Percentiles rank a stretch among this genome's conserved stretches.
Conservation (phyloP, 768 basidiomycete genomes). For the Lactarius trivialis region DNA sequence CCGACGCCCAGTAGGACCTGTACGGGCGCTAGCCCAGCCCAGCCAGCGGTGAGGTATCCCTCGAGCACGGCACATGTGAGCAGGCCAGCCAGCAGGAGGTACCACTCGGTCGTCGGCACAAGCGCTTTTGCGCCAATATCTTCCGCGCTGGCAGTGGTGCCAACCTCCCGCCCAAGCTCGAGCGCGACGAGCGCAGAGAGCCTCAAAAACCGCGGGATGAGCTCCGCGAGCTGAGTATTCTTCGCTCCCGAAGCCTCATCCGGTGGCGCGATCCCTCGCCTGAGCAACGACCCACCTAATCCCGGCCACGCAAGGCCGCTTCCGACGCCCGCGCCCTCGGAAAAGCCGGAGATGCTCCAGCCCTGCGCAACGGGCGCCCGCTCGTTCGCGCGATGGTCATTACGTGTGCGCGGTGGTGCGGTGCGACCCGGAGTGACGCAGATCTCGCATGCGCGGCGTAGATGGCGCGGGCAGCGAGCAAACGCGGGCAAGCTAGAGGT, state of each 20-base stretch:
- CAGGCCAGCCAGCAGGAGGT: slow-evolving; percentile 67
- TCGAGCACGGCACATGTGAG: slow-evolving; percentile 80
- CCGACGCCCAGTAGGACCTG: slow-evolving; percentile 73
- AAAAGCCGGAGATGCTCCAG: slow-evolving; percentile 64
- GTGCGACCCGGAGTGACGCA: slow-evolving; percentile 56
- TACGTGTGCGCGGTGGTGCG: slow-evolving; percentile 23
- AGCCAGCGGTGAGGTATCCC: slow-evolving; percentile 76
- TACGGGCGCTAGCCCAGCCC: slow-evolving; percentile 64
- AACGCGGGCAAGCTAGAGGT: slow-evolving; percentile 57
- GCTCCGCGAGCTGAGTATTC: slow-evolving; percentile 58
- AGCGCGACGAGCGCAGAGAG: slow-evolving; percentile 73
- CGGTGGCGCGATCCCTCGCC: slow-evolving; percentile 34
- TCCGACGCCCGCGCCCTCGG: slow-evolving; percentile 68
- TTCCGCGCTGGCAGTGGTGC: slow-evolving; percentile 22
- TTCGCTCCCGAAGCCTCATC: slow-evolving; percentile 38
- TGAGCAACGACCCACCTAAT: slow-evolving; percentile 49
- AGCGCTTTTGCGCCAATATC: slow-evolving; percentile 35
- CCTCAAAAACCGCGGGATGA: slow-evolving; percentile 66
- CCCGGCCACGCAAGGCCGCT: slow-evolving; percentile 58
- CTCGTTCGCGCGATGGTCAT: slow-evolving; percentile 10
- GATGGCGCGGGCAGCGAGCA: slow-evolving; percentile 64
- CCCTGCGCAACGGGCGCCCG: slow-evolving; percentile 27
- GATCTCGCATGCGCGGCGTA: slow-evolving; percentile 68
- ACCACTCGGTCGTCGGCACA: slow-evolving; percentile 73
- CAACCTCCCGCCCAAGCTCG: slow-evolving; percentile 67